phyloP scores from a whole-genome alignment of 2,329 filamentous ascomycete genomes.

The Paraphoma sp. region DNA sequence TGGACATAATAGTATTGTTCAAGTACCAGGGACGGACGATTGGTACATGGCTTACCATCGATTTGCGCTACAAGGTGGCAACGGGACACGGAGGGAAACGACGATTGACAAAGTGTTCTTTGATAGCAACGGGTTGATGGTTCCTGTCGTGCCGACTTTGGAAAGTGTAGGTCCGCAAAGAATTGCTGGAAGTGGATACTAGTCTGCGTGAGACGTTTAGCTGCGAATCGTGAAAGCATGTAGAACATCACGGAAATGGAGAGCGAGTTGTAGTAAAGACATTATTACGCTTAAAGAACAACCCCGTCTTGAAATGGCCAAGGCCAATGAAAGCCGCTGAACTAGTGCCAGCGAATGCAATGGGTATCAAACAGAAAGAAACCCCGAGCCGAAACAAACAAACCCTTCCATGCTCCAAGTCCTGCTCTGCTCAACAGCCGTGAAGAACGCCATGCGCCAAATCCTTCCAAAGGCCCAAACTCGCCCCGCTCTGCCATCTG shows the following conservation, averaged over 20 bases:
- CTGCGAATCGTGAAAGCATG: no score
- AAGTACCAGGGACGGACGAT: conserved; percentile 35
- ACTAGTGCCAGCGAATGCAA: background rate
- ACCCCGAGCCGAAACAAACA: background rate
- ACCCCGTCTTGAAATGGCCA: background rate
- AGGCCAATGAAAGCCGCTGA: background rate
- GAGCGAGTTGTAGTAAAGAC: background rate
- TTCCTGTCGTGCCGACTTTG: conserved; percentile 31
- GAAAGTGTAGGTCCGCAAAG: conserved; percentile 23
- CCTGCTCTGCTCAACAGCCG: background rate
- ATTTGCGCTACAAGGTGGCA: conserved; percentile 31
- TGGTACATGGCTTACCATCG: conserved; percentile 42
- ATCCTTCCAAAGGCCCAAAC: background rate
- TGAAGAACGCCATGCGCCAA: background rate
- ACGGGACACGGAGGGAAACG: conserved; percentile 31
- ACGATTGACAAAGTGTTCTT: conserved; percentile 35
- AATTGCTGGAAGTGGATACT: background rate
- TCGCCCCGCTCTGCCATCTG: no score
- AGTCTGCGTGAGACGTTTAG: background rate
- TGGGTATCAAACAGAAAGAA: background rate
- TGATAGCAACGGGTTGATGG: conserved; percentile 29
- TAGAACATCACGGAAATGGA: no score
- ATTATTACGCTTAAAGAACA: background rate
- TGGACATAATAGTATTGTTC: conserved; percentile 34
- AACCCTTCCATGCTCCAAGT: background rate